Evolutionary conservation across 2,329 filamentous ascomycete genomes (phyloP).

Genomic region (Magnaporthiopsis rhizophila): DNA sequence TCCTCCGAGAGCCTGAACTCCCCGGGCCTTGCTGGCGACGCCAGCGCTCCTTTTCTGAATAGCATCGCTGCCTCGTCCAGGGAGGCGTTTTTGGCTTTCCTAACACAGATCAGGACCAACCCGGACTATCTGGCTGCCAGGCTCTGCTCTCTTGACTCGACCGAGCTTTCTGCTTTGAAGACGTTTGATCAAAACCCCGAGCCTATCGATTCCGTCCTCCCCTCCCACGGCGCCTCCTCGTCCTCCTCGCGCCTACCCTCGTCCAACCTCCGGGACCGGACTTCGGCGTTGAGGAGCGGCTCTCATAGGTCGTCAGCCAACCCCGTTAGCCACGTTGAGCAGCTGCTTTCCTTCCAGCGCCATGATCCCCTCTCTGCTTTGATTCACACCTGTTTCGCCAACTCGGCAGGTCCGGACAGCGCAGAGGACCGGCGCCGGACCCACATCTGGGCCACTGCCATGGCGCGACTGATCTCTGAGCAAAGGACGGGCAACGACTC

Average conservation of each 20-base stretch:
- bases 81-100: slow-evolving; percentile 68
- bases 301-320: slow-evolving; percentile 24
- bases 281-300: slow-evolving; percentile 4
- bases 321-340: slow-evolving; percentile 62
- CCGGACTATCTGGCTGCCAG: slow-evolving; percentile 80
- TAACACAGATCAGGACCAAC: slow-evolving; percentile 76
- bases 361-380: slow-evolving; percentile 79
- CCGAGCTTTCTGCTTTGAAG: slow-evolving; percentile 71
- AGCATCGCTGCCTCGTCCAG: slow-evolving; percentile 69
- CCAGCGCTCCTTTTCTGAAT: slow-evolving; percentile 52
- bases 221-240: slow-evolving; percentile 48
- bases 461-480: slow-evolving; percentile 73
- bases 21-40: slow-evolving; percentile 28
- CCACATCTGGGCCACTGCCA: slow-evolving; percentile 81
- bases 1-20: slow-evolving; percentile 40
- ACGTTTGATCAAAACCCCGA: slow-evolving; percentile 73
- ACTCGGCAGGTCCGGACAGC: slow-evolving; percentile 73
- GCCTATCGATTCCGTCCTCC: slow-evolving; percentile 74
- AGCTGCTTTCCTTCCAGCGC: slow-evolving; percentile 79
- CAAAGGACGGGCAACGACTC: slow-evolving; percentile 70
- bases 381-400: slow-evolving; percentile 83
- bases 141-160: slow-evolving; percentile 64
- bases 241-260: slow-evolving; percentile 22
- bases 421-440: slow-evolving; percentile 72
- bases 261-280: slow-evolving; percentile 26